These are phyloP conservation scores for Tetrahymena elliotti DNA, from an alignment of 73 alveolate genomes.

Conservation along the genomic window DNA sequence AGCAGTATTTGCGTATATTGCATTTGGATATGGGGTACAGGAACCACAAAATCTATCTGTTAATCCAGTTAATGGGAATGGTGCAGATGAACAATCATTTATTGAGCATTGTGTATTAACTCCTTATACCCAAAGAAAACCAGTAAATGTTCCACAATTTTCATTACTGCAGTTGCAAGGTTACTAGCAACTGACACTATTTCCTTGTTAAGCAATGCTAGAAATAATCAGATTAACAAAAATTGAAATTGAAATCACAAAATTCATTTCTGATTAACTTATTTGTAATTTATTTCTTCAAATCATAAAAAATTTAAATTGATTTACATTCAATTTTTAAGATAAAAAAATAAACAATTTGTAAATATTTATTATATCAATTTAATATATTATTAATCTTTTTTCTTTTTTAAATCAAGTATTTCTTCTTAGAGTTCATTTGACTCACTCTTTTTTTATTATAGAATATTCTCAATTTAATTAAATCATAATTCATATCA, in stretches of 20 bases:
- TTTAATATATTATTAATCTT: too few species aligned
- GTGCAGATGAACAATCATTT: background rate
- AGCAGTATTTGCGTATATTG: background rate
- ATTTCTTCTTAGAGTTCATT: too few species aligned
- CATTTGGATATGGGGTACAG: background rate
- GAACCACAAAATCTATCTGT: background rate
- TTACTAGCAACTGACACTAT: background rate
- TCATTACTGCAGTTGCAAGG: background rate
- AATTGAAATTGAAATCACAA: background rate
- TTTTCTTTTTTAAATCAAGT: too few species aligned
- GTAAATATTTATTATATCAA: too few species aligned
- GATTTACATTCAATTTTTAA: background rate
- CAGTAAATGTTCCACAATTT: background rate
- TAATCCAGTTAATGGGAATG: background rate
- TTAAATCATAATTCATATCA: too few species aligned
- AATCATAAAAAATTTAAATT: background rate
- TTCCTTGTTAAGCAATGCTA: background rate
- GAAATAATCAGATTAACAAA: background rate
- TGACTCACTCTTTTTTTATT: too few species aligned
- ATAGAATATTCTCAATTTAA: too few species aligned
- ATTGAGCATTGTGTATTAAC: background rate
- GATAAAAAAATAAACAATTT: too few species aligned
- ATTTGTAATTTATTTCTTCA: background rate
- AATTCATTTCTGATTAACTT: background rate
- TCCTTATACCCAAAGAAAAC: background rate